Evolutionary conservation across 805 yeast genomes (phyloP).

Genomic region (Starmerella kuoi): DNA sequence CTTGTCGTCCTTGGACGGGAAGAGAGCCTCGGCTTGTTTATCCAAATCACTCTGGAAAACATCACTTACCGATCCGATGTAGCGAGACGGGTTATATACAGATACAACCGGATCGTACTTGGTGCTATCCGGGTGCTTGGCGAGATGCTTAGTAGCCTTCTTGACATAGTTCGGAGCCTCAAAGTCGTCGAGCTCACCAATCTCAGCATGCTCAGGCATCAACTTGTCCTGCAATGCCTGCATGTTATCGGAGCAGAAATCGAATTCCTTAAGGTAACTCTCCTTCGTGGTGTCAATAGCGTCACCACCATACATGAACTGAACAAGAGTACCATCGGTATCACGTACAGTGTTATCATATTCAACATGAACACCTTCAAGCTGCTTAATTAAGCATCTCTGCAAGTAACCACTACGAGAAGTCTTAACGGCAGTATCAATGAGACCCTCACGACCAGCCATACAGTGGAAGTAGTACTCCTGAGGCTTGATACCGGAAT

Average conservation of each 20-base stretch:
- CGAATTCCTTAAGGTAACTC: slow-evolving; percentile 84
- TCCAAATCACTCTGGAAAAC: slow-evolving; percentile 74
- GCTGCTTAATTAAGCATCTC: slow-evolving; percentile 94
- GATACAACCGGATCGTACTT: slow-evolving; percentile 85
- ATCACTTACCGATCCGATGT: slow-evolving; percentile 87
- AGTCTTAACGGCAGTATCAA: slow-evolving; percentile 98
- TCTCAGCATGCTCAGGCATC: slow-evolving; percentile 57
- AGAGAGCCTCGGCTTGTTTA: slow-evolving; percentile 44
- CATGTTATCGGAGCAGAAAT: slow-evolving; percentile 85
- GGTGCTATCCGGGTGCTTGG: slow-evolving; percentile 41
- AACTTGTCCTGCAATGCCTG: slow-evolving; percentile 76
- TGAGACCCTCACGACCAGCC: slow-evolving; percentile 99
- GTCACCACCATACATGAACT: slow-evolving; percentile 96
- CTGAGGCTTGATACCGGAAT: slow-evolving; percentile 94
- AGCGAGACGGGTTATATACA: slow-evolving; percentile 75
- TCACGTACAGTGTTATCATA: slow-evolving; percentile 95
- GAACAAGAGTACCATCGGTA: slow-evolving; percentile 84
- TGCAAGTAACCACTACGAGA: slow-evolving; percentile 97
- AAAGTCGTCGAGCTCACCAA: slow-evolving; percentile 63
- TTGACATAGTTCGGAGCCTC: slow-evolving; percentile 69
- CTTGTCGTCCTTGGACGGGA: slow-evolving; percentile 36
- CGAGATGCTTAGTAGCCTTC: slow-evolving; percentile 55
- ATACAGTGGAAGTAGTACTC: slow-evolving; percentile 99
- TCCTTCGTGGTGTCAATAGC: slow-evolving; percentile 88
- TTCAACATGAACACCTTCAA: slow-evolving; percentile 89